phyloP scores from a whole-genome alignment of 176 grass and related monocot genomes.

The Cenchrus purpureus region DNA sequence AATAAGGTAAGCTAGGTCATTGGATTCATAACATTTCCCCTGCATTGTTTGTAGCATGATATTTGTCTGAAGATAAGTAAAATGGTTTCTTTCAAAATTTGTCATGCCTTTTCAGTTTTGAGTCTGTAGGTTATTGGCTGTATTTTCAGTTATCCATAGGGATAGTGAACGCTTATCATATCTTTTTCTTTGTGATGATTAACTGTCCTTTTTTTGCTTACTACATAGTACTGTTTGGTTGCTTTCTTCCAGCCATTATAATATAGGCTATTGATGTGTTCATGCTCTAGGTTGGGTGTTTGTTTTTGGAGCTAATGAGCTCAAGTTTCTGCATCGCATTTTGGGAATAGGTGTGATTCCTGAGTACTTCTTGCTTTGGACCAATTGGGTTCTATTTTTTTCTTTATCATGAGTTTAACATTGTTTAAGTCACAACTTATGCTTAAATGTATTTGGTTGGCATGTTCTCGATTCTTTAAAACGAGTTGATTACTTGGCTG shows the following conservation, averaged over 20 bases:
- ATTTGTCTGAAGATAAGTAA: neutral
- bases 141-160: neutral
- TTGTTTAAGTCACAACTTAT: neutral
- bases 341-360: neutral
- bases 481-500: neutral
- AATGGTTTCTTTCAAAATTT: neutral
- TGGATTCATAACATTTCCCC: neutral
- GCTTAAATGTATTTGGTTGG: slow-evolving; percentile 4
- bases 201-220: neutral
- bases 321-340: neutral
- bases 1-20: neutral
- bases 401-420: neutral
- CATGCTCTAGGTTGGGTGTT: neutral
- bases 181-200: neutral
- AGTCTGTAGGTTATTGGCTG: neutral
- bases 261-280: neutral
- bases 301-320: neutral
- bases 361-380: slow-evolving; percentile 19
- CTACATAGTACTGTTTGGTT: neutral
- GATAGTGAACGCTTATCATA: neutral
- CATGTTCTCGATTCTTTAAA: neutral
- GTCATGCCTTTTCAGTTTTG: neutral
- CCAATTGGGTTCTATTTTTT: neutral
- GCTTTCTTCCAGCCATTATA: neutral
- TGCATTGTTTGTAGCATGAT: neutral